phyloP scores from a whole-genome alignment of 2,329 filamentous ascomycete genomes.

The Ceratocystis diversiconidia region DNA sequence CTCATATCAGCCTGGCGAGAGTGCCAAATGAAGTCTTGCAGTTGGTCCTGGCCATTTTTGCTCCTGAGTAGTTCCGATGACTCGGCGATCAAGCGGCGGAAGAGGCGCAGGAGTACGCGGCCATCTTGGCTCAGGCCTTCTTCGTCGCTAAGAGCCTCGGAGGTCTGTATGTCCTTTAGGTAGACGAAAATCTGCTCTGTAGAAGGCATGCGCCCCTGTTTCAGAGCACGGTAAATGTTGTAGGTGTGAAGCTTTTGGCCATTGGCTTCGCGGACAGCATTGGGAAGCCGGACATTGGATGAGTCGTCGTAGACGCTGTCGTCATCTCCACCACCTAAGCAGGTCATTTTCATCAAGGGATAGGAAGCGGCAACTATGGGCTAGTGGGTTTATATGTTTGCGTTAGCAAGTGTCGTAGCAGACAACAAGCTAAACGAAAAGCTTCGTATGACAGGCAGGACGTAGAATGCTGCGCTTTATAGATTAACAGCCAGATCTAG shows the following conservation, averaged over 20 bases:
- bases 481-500: not conserved
- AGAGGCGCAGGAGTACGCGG: slow-evolving; percentile 54
- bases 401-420: not conserved
- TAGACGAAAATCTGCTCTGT: slow-evolving; percentile 73
- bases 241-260: slow-evolving; percentile 88
- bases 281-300: not conserved
- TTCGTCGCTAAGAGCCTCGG: slow-evolving; percentile 33
- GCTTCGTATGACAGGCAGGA: not conserved
- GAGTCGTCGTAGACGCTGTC: slow-evolving; percentile 4
- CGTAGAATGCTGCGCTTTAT: not conserved
- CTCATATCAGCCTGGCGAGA: slow-evolving; percentile 58
- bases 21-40: slow-evolving; percentile 88
- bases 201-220: slow-evolving; percentile 80
- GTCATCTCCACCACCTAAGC: slow-evolving; percentile 1
- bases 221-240: slow-evolving; percentile 73
- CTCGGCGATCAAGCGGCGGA: slow-evolving; percentile 59
- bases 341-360: not conserved
- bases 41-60: slow-evolving; percentile 73
- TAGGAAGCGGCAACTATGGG: not conserved
- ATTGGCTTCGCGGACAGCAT: slow-evolving; percentile 53
- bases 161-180: slow-evolving; percentile 61
- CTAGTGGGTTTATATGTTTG: not conserved
- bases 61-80: slow-evolving; percentile 69
- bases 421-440: not conserved
- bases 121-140: slow-evolving; percentile 59